These are phyloP conservation scores for Tilletia horrida DNA, from an alignment of 1,284 basidiomycete genomes.

Conservation along the genomic window DNA sequence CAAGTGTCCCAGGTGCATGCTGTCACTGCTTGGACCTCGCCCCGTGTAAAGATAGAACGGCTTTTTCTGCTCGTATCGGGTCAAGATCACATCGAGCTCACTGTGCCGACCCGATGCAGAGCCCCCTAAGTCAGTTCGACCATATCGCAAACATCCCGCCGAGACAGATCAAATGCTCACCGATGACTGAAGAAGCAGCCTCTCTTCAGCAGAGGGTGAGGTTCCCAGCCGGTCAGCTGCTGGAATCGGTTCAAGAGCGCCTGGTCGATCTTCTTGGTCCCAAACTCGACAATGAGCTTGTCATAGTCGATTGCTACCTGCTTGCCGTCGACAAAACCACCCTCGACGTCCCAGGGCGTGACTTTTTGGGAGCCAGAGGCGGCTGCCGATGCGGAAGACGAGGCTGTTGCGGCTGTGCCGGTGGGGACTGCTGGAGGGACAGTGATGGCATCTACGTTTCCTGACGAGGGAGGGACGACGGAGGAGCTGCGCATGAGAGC, in stretches of 20 bases:
- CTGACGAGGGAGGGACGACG: background rate
- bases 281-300: slow-evolving; percentile 90
- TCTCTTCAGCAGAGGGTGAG: slow-evolving; percentile 85
- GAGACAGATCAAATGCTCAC: slow-evolving; percentile 58
- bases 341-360: slow-evolving; percentile 97
- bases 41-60: slow-evolving; percentile 99
- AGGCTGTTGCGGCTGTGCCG: background rate
- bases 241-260: slow-evolving; percentile 85
- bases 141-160: too few species aligned
- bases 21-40: slow-evolving; percentile 89
- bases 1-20: slow-evolving; percentile 97
- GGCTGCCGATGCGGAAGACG: background rate
- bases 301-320: slow-evolving; percentile 76
- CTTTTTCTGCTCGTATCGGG: slow-evolving; percentile 92
- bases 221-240: slow-evolving; percentile 78
- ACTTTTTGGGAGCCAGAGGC: slow-evolving; percentile 77
- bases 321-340: slow-evolving; percentile 85
- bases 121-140: too few species aligned
- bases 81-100: slow-evolving; percentile 88
- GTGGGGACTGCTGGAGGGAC: background rate
- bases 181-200: slow-evolving; percentile 98
- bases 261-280: slow-evolving; percentile 75
- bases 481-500: background rate
- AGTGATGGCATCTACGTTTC: slow-evolving; percentile 1
- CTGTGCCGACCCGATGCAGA: too few species aligned